Conservation (phyloP, 371 early-diverging fungal genomes). For the Mortierella sp. region DNA sequence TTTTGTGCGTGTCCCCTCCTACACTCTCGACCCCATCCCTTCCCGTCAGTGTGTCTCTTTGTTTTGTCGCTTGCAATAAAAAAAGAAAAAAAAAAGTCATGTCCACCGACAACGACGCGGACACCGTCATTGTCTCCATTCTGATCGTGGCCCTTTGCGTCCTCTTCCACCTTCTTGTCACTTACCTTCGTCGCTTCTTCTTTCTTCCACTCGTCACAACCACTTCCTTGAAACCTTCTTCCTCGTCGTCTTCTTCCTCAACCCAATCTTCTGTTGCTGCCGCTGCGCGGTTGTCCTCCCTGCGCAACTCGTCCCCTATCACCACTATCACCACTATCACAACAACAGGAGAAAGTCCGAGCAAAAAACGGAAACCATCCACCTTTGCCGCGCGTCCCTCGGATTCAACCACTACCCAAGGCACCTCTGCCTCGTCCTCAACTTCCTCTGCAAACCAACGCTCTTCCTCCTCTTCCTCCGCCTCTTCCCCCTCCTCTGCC, state of each 20-base stretch:
- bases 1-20: not conserved
- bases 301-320: not conserved
- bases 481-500: conserved; percentile 22
- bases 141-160: conserved; percentile 9
- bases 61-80: not conserved
- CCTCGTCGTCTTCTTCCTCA: not conserved
- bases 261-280: not conserved
- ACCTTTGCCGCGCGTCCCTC: conserved; percentile 52
- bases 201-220: not conserved
- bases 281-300: not conserved
- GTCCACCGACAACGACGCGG: conserved; percentile 20
- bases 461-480: conserved; percentile 17
- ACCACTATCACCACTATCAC: not conserved
- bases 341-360: conserved; percentile 50
- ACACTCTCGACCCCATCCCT: not conserved
- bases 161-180: conserved; percentile 1
- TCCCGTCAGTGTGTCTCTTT: not conserved
- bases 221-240: not conserved
- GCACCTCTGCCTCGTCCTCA: conserved; percentile 25
- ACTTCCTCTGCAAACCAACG: conserved; percentile 14
- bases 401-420: conserved; percentile 38
- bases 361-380: conserved; percentile 57
- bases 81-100: conserved; percentile 9
- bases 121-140: conserved; percentile 6
- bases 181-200: not conserved